These are phyloP conservation scores for Xanthoparmelia taractica DNA, from an alignment of 495 filamentous ascomycete genomes.

Conservation along the genomic window DNA sequence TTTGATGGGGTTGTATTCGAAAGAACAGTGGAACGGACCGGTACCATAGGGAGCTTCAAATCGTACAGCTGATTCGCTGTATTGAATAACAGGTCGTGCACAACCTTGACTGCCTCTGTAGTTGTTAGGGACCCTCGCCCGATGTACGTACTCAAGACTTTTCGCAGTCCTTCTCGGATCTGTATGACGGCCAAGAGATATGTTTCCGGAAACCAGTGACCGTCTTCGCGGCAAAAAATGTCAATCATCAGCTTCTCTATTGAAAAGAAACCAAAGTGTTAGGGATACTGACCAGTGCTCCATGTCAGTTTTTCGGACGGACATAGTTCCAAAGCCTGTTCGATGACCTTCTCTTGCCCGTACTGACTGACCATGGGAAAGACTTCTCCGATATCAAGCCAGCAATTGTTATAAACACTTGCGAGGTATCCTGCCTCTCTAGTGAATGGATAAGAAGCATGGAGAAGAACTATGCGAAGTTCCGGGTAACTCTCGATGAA, in stretches of 20 bases:
- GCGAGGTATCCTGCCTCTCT: slow-evolving; percentile 77
- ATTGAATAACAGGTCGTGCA: slow-evolving; percentile 56
- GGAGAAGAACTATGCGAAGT: slow-evolving; percentile 71
- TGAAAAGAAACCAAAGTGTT: neutral
- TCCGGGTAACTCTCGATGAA: slow-evolving; percentile 62
- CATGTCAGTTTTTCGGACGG: slow-evolving; percentile 73
- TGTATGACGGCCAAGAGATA: slow-evolving; percentile 72
- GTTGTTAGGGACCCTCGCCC: slow-evolving; percentile 47
- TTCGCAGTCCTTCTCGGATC: slow-evolving; percentile 65
- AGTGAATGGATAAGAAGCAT: slow-evolving; percentile 79
- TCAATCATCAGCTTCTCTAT: slow-evolving; percentile 26
- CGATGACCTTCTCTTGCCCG: slow-evolving; percentile 66
- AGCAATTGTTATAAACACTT: slow-evolving; percentile 71
- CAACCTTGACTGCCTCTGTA: slow-evolving; percentile 52
- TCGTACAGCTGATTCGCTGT: slow-evolving; percentile 64
- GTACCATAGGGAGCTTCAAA: slow-evolving; percentile 28
- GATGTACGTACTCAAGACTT: slow-evolving; percentile 59
- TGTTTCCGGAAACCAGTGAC: slow-evolving; percentile 76
- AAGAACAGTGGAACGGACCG: neutral
- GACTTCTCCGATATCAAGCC: slow-evolving; percentile 78
- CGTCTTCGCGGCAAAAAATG: slow-evolving; percentile 44
- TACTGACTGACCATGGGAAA: slow-evolving; percentile 75
- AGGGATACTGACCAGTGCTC: slow-evolving; percentile 38
- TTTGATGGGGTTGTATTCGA: neutral
- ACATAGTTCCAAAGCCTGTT: slow-evolving; percentile 67